Base-by-base conservation (phyloP, 2,329 filamentous ascomycete species). In the Endoconidiophora polonica region DNA sequence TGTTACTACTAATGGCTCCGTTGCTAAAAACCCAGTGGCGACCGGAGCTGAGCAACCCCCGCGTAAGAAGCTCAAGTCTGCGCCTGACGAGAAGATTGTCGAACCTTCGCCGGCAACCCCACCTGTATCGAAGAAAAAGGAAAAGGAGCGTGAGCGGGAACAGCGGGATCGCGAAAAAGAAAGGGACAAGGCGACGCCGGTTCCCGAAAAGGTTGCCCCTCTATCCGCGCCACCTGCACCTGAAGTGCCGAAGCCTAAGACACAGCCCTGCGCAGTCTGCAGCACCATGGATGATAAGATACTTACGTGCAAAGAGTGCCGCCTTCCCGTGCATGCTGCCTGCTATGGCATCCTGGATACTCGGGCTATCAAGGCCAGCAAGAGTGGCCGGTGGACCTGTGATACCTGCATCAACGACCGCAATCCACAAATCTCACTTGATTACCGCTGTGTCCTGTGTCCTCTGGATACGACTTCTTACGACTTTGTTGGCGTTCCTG, bases 331-430 rank as follows among this genome's bases (percentile, higher is more conserved):
- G 22, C 91, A 98, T 64, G 82, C 84, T 49, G 78, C 79, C 54
- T 98, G 91, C 65, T 98, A 96, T 61, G 91, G 91, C n/a, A 73
- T 96, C 29, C 56, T 75, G 38, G 77, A 81, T 43, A 78, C 81
- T 51, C 77, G 84, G 40, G 73, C 72, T 33, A 24, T 49, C 44
- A 50, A 54, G 40, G 47, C 52, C 12, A 33, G 47, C 40, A 46
- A 44, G 22, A 73, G 77, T 29, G 75, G 73, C 42, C 94, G 94
- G 64, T 98, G 91, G 91, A 77, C 82, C 39, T 98, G 91, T 63
- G 91, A 96, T 65, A 94, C 88, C 76, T 98, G 91, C 64, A 72
- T 79, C 37, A 98, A 98, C 60, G 91, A 98, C 61, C 86, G 87
- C 62, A 90, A 82, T 59, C 87, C 90, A 4, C 80, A 86, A 56